Evolutionary conservation across 768 basidiomycete genomes (phyloP).

Genomic region (Dacryopinax primogenitus): DNA sequence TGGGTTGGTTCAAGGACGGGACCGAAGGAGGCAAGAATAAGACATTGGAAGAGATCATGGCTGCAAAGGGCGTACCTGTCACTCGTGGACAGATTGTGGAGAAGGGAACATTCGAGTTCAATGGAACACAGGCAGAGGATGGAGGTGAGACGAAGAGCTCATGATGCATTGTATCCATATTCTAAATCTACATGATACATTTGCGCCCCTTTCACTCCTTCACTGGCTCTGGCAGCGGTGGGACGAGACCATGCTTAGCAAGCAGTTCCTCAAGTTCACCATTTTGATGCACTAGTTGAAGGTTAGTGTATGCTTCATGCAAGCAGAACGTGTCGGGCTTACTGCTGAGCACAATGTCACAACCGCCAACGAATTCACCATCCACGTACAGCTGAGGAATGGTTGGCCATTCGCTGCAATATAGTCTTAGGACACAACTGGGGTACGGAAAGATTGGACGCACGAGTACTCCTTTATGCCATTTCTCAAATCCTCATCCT

Average conservation of each 20-base stretch:
- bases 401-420: constrained; percentile 84
- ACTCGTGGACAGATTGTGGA: neutral
- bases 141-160: constrained; percentile 13
- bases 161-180: neutral
- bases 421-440: neutral
- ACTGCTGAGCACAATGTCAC: constrained; percentile 88
- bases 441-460: constrained; percentile 27
- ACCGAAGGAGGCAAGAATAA: constrained; percentile 3
- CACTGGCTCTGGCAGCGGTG: constrained; percentile 29
- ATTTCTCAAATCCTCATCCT: constrained; percentile 66
- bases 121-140: neutral
- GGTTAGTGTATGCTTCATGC: constrained; percentile 3
- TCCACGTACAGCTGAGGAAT: constrained; percentile 90
- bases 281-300: constrained; percentile 73
- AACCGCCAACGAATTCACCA: constrained; percentile 93
- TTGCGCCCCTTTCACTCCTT: neutral
- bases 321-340: constrained; percentile 25
- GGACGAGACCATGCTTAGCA: constrained; percentile 55
- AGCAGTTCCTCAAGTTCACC: constrained; percentile 82
- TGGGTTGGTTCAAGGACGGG: constrained; percentile 27
- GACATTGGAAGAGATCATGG: neutral
- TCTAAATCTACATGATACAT: neutral
- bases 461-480: constrained; percentile 96
- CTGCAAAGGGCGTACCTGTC: neutral
- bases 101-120: constrained; percentile 4